phyloP scores from a whole-genome alignment of 1,139 yeast genomes.

The Diutina catenulata region DNA sequence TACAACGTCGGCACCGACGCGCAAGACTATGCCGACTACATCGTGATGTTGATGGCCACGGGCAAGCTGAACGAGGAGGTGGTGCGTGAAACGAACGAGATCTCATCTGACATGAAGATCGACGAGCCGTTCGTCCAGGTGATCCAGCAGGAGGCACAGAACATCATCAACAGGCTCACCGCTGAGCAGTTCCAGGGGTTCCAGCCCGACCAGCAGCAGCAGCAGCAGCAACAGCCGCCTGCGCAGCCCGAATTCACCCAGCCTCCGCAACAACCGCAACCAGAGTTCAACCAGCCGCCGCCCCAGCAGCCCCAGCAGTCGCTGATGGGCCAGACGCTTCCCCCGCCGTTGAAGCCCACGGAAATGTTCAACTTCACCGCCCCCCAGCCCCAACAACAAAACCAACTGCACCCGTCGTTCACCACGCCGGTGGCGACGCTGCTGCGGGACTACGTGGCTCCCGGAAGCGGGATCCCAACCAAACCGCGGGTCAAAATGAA shows the following conservation, averaged over 20 bases:
- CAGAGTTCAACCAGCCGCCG: neutral
- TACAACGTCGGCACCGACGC: conserved; percentile 41
- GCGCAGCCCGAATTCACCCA: conserved; percentile 9
- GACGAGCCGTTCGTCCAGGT: conserved; percentile 35
- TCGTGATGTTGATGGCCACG: conserved; percentile 61
- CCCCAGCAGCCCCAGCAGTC: neutral
- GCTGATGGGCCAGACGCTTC: conserved; percentile 1
- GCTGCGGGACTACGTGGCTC: too few relatives aligned
- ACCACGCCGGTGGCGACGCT: too few relatives aligned
- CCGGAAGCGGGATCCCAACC: too few relatives aligned
- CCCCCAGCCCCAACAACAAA: conserved; percentile 1
- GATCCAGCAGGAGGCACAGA: conserved; percentile 45
- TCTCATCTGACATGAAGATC: conserved; percentile 52
- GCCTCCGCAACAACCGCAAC: conserved; percentile 8
- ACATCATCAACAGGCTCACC: conserved; percentile 15
- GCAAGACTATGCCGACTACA: conserved; percentile 69
- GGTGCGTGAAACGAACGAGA: conserved; percentile 47
- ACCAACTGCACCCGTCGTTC: too few relatives aligned
- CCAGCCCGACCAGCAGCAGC: conserved; percentile 6
- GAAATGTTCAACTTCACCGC: neutral
- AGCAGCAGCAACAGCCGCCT: conserved; percentile 9
- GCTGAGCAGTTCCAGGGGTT: neutral
- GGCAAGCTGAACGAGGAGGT: conserved; percentile 57
- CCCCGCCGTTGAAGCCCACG: neutral
- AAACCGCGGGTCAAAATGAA: neutral